Evolutionary conservation across 2,329 filamentous ascomycete species (phyloP), one percentile per base, ranked within the genome.

Genomic region (Colletotrichum simmondsii): DNA sequence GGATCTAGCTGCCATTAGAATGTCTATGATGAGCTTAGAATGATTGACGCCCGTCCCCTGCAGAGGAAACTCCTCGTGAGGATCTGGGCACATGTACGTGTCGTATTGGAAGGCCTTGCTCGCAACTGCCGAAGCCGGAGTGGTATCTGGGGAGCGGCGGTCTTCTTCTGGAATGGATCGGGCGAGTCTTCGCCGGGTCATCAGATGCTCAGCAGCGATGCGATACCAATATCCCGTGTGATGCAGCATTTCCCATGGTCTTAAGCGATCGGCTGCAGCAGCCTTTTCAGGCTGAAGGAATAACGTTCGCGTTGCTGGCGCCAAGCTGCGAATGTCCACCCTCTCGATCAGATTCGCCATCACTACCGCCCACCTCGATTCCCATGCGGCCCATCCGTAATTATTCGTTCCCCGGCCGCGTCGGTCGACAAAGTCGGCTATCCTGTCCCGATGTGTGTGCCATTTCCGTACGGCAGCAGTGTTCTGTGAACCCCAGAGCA

Each of bases 381-480:
- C 93, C 95, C 96, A 99, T 2, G 96, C 95, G 78, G 95, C 90
- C 94, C 95, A 98, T 6, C 95, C 94, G 80, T 98, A 98, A 76
- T 94, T 97, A 37, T 91, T 90, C 3, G 94, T 95, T 0, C 96
- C 96, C 77, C 94, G 94, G 4, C 95, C 95, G 76, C 93, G 91
- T 22, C 94, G 89, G 78, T 98, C 94, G 19, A 98, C 86, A 65
- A 98, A 90, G 77, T 94, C 93, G 68, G 88, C 88, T 75, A 96
- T 91, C 68, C 92, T 90, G 68, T 92, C 89, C 73, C 92, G 91
- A 81, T 98, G 97, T 49, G 86, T 87, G 71, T 92, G 87, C 96
- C 96, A 98, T 68, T 92, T 90, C 68, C 94, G 91, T 7, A 94
- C 93, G 3, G 95, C 95, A 54, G 92, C 87, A 35, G 93, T 95